These are phyloP conservation scores for Metarhizium humberi DNA, from an alignment of 2,329 filamentous ascomycete species.

Conservation along the genomic window DNA sequence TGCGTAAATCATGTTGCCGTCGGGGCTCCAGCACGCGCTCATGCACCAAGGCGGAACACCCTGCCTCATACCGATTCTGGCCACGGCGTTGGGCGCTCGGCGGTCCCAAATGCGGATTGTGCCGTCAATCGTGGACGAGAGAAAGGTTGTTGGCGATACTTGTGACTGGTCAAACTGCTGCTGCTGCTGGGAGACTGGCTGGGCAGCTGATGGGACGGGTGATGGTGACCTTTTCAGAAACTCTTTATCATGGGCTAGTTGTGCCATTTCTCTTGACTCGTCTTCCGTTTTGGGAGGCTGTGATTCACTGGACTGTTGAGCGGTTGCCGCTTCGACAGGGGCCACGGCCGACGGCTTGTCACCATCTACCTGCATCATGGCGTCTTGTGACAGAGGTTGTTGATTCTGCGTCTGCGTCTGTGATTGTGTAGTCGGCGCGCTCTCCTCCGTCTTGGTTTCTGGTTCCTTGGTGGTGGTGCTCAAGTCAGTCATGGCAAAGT, in stretches of 20 bases:
- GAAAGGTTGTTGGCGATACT: constrained; percentile 69
- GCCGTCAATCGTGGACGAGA: constrained; percentile 82
- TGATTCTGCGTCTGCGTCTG: neutral
- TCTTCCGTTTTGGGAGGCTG: neutral
- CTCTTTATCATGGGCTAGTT: constrained; percentile 4
- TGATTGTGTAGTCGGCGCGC: neutral
- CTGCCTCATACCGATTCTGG: constrained; percentile 64
- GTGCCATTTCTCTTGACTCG: neutral
- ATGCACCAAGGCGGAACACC: constrained; percentile 94
- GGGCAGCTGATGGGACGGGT: constrained; percentile 23
- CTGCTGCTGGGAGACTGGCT: constrained; percentile 17
- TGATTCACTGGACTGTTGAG: neutral
- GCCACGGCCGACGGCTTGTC: neutral
- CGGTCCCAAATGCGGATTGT: constrained; percentile 89
- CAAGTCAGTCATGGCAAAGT: constrained; percentile 32
- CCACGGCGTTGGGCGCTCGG: constrained; percentile 65
- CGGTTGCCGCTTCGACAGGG: neutral
- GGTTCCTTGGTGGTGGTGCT: constrained; percentile 3
- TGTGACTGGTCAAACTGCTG: constrained; percentile 42
- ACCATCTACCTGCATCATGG: constrained; percentile 11
- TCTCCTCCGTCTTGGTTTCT: neutral
- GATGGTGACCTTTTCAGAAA: constrained; percentile 14
- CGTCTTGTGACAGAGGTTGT: constrained; percentile 1
- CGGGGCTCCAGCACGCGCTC: constrained; percentile 91
- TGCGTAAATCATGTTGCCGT: constrained; percentile 91